Evolutionary conservation across 1,284 basidiomycete genomes (phyloP), one percentile per base, ranked within the genome.

Genomic region (Pseudomicrostroma phylloplanum): DNA sequence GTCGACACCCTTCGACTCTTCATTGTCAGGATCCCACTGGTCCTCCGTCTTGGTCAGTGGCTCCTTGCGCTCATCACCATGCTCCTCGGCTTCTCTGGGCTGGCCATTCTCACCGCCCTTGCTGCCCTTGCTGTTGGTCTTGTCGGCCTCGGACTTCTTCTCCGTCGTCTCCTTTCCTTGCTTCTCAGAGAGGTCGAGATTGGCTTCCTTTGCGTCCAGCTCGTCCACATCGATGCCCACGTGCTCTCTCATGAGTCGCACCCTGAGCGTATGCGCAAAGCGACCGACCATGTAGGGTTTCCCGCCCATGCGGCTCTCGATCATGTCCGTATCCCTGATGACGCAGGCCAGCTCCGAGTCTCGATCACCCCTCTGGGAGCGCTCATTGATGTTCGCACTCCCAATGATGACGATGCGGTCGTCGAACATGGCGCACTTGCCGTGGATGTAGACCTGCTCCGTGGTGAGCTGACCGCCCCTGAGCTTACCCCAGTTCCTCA

Each of bases 371-470:
- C 91, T 85, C 79, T 92, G 91, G 39, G 91, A 94, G 40, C 94
- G 87, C 80, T 99, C 94, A 78, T 99, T 98, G 83, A 98, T 94
- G 79, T 98, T 98, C 19, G 94, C 94, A 62, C 92, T 96, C n/a
- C 94, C 94, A 71, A 96, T 96, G 68, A 98, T 91, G n/a, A 88
- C 93, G 51, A 96, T 83, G 40, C 92, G 88, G 76, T 99, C 94
- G 78, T 98, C 96, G 11, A 97, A 92, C 60, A 98, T 88, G 83
- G 94, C 93, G 30, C 88, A 78, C 80, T 86, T 78, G 66, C 69
- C 73, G 61, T 79, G 77, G 58, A 74, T 59, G 60, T 79, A 79
- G 49, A 68, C 75, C 82, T 92, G 89, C 79, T 97, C 94, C 0
- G 92, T 96, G 2, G 90, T 90, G 63, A 98, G 82, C 30, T 87